These are phyloP conservation scores for Mrakia gelida DNA, from an alignment of 768 basidiomycete genomes.

Conservation along the genomic window DNA sequence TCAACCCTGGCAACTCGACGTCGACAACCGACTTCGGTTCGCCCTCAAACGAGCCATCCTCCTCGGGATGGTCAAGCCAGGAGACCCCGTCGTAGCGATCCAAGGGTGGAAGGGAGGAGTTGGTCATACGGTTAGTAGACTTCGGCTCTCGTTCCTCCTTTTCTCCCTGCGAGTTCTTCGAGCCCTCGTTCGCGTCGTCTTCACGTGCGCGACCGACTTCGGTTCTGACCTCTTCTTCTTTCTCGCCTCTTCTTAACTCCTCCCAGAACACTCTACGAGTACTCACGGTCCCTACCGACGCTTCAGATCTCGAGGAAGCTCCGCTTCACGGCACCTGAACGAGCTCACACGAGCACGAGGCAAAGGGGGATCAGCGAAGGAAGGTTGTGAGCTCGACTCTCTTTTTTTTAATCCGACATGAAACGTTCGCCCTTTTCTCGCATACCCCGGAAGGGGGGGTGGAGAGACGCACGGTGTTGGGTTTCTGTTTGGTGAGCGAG, in stretches of 20 bases:
- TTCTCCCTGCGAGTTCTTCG: too few species aligned
- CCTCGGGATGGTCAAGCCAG: slow-evolving; percentile 80
- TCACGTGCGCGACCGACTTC: too few species aligned
- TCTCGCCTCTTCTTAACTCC: background rate
- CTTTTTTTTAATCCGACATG: too few species aligned
- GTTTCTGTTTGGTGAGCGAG: too few species aligned
- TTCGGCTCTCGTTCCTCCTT: too few species aligned
- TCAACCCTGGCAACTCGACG: slow-evolving; percentile 96
- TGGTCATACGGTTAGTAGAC: slow-evolving; percentile 39
- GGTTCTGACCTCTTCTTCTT: background rate
- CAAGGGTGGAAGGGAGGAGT: slow-evolving; percentile 99
- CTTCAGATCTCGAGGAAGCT: background rate
- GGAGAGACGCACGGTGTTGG: too few species aligned
- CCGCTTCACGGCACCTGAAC: background rate
- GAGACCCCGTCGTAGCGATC: slow-evolving; percentile 82
- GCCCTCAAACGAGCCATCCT: slow-evolving; percentile 77
- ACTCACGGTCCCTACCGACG: background rate
- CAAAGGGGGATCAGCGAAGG: too few species aligned
- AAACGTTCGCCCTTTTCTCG: background rate
- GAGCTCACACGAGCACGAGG: too few species aligned
- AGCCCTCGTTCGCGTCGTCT: too few species aligned
- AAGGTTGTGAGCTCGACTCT: too few species aligned
- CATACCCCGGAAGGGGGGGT: too few species aligned
- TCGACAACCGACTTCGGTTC: slow-evolving; percentile 53
- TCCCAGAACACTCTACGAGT: background rate